Evolutionary conservation across 2,329 filamentous ascomycete species (phyloP), one percentile per base, ranked within the genome.

Genomic region (Ploettnerulaceae sp.): DNA sequence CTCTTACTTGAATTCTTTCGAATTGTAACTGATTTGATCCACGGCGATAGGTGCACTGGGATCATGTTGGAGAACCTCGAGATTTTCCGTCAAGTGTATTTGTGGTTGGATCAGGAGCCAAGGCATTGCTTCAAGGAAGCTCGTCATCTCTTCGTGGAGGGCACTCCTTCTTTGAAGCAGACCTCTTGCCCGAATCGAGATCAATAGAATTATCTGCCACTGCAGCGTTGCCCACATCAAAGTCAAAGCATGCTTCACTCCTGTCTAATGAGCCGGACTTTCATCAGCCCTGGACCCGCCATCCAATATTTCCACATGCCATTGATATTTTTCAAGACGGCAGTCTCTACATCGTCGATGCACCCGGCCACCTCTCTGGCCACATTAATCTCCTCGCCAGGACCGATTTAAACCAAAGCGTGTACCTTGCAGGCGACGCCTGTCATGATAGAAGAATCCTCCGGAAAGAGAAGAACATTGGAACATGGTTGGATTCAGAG

Each of bases 21-120:
- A 3, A 24, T 12, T 15, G 11, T 18, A 8, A 17, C 28, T 42
- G n/a, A 42, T n/a, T n/a, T n/a, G n/a, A n/a, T n/a, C 21, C 14
- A 12, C 28, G 29, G 3, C 15, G 9, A n/a, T 8, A 49, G 47
- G 44, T 51, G 0, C 76, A 81, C 54, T 79, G 73, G 67, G 76
- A 81, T 54, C 77, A 80, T 49, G 67, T 74, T 25, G 77, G 76
- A 17, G 76, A 74, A 3, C 72, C 76, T 0, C 61, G 65, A 2
- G 74, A 78, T 54, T 80, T 77, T 51, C 47, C 65, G 0, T 58
- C 63, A 7, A 66, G 73, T 0, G 64, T 64, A 2, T 77, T 80
- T 52, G 54, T 74, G 4, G 69, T 80, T 7, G 77, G 77, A 0
- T 62, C 66, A 2, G 73, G 72, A 4, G 69, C 70, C 0, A 52